Conservation (phyloP, 225 moss, liverwort and hornwort species). For the Neckera pumila region DNA sequence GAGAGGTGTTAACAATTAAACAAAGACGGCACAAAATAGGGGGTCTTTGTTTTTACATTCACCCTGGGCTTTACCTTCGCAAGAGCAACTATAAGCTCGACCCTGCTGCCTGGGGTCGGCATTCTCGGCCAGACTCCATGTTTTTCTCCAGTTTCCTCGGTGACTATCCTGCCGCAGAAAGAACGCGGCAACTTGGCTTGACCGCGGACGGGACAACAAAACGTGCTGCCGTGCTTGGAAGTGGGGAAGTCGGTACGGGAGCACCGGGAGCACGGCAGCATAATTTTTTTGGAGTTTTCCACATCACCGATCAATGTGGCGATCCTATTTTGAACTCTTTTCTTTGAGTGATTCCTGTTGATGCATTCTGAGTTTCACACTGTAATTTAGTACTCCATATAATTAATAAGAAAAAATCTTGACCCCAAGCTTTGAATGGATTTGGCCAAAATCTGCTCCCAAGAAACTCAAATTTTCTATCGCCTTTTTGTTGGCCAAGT, state of each 20-base stretch:
- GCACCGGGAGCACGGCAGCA: background rate
- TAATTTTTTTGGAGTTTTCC: background rate
- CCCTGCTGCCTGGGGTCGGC: too few relatives aligned
- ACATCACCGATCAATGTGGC: too few relatives aligned
- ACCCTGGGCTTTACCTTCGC: too few relatives aligned
- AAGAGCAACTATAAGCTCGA: too few relatives aligned
- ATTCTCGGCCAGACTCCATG: background rate
- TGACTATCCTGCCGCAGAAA: background rate
- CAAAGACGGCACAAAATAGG: too few relatives aligned
- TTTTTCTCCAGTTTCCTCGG: background rate
- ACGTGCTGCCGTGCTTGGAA: background rate
- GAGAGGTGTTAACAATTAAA: too few relatives aligned
- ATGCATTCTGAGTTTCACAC: background rate
- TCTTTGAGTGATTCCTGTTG: background rate
- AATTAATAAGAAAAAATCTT: background rate
- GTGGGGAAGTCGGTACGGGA: background rate
- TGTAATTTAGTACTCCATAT: too few relatives aligned
- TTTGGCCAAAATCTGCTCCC: background rate
- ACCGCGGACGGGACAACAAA: background rate
- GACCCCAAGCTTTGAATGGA: background rate
- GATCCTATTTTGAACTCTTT: background rate
- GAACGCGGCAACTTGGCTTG: background rate
- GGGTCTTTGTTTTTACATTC: too few relatives aligned
- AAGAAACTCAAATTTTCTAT: background rate
- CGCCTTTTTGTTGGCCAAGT: background rate